These are phyloP conservation scores for Candida sanyaensis DNA, from an alignment of 1,139 yeast species.

Conservation along the genomic window DNA sequence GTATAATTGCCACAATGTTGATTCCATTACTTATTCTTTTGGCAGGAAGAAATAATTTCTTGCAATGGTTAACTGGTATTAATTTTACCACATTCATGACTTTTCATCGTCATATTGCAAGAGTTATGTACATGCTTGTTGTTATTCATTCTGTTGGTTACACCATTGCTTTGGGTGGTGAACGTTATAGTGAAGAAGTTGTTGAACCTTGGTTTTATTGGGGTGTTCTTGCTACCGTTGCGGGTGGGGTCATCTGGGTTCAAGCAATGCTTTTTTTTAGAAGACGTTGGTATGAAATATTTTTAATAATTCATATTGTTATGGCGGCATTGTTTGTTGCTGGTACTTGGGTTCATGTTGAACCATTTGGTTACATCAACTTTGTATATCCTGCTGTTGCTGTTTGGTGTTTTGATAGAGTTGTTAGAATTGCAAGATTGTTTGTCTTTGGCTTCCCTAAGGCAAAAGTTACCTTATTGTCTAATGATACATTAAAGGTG, in stretches of 20 bases:
- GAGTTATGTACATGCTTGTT: slow-evolving; percentile 29
- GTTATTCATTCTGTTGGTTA: slow-evolving; percentile 43
- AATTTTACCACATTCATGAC: slow-evolving; percentile 35
- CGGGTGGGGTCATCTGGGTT: slow-evolving; percentile 33
- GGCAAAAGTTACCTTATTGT: slow-evolving; percentile 33
- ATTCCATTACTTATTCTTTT: slow-evolving; percentile 38
- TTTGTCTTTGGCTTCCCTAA: slow-evolving; percentile 39
- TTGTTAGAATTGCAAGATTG: slow-evolving; percentile 34
- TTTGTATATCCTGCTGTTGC: slow-evolving; percentile 40
- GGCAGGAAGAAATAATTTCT: slow-evolving; percentile 45
- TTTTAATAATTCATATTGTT: slow-evolving; percentile 40
- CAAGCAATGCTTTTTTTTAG: slow-evolving; percentile 44
- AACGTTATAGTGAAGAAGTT: slow-evolving; percentile 13
- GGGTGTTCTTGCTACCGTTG: slow-evolving; percentile 33
- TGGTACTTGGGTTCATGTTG: slow-evolving; percentile 46
- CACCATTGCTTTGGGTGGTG: slow-evolving; percentile 19
- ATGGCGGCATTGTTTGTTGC: slow-evolving; percentile 42
- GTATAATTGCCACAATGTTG: slow-evolving; percentile 27
- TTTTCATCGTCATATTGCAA: slow-evolving; percentile 41
- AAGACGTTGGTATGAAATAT: slow-evolving; percentile 45
- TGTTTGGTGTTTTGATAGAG: slow-evolving; percentile 47
- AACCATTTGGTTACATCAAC: slow-evolving; percentile 38
- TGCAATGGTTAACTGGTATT: slow-evolving; percentile 43
- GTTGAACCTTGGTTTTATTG: slow-evolving; percentile 25
- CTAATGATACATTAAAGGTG: slow-evolving; percentile 43